Conservation (phyloP, 768 basidiomycete species). For the Suillus weaverae region DNA sequence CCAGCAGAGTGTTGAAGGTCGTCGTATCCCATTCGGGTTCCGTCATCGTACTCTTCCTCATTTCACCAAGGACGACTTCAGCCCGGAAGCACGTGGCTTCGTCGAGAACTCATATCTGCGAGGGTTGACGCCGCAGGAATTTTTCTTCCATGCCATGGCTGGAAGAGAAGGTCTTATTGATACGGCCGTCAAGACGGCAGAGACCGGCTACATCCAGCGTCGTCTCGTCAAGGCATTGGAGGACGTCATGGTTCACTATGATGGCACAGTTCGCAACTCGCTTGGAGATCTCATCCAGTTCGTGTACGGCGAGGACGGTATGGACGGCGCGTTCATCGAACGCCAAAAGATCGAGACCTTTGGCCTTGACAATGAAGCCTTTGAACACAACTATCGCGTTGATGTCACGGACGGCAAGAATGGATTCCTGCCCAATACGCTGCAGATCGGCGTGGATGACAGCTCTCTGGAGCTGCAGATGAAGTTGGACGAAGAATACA, state of each 20-base stretch:
- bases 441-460: constrained; percentile 89
- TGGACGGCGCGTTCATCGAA: constrained; percentile 98
- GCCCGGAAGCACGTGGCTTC: constrained; percentile 95
- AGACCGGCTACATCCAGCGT: constrained; percentile 98
- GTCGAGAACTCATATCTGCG: constrained; percentile 99
- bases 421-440: constrained; percentile 74
- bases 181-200: constrained; percentile 99
- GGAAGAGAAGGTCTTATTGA: constrained; percentile 99
- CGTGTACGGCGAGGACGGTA: constrained; percentile 97
- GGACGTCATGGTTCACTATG: constrained; percentile 96
- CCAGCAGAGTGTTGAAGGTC: constrained; percentile 97
- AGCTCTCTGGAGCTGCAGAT: constrained; percentile 80
- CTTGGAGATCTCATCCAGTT: constrained; percentile 96
- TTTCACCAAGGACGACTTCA: constrained; percentile 98
- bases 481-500: constrained; percentile 79
- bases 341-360: constrained; percentile 92
- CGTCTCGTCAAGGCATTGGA: constrained; percentile 97
- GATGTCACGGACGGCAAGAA: constrained; percentile 84
- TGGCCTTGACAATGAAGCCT: constrained; percentile 74
- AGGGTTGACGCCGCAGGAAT: constrained; percentile 95
- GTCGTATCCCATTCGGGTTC: constrained; percentile 98
- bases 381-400: constrained; percentile 92
- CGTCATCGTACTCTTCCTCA: constrained; percentile 94
- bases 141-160: constrained; percentile 99
- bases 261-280: constrained; percentile 97